Evolutionary conservation across 495 filamentous ascomycete species (phyloP).

Genomic region (Extremus antarcticus): DNA sequence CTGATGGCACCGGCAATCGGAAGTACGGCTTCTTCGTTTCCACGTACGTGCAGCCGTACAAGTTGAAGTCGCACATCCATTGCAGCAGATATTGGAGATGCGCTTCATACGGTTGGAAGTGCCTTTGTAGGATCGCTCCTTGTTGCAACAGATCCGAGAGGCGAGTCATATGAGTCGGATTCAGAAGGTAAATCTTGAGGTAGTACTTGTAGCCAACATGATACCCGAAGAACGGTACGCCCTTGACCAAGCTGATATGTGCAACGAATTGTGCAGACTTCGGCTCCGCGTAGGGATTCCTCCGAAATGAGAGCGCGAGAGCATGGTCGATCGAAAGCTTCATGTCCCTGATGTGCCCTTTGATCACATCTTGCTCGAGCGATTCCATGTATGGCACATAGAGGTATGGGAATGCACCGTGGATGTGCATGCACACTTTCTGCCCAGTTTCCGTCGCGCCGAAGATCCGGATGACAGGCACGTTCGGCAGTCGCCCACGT

Average conservation of each 20-base stretch:
- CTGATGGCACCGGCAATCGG: conserved; percentile 62
- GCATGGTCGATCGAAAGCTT: conserved; percentile 79
- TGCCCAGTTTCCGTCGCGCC: conserved; percentile 92
- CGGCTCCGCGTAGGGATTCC: conserved; percentile 52
- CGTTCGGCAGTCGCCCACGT: conserved; percentile 49
- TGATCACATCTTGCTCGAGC: conserved; percentile 53
- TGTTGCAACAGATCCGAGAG: conserved; percentile 76
- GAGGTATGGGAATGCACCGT: conserved; percentile 90
- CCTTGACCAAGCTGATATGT: conserved; percentile 83
- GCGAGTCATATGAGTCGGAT: conserved; percentile 68
- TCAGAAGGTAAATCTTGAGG: conserved; percentile 87
- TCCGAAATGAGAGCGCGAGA: conserved; percentile 66
- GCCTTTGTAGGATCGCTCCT: conserved; percentile 69
- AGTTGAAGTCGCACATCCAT: conserved; percentile 96
- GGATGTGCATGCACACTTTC: conserved; percentile 91
- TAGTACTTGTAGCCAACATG: conserved; percentile 85
- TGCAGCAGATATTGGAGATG: conserved; percentile 85
- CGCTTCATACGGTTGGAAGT: conserved; percentile 84
- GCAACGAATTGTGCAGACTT: conserved; percentile 57
- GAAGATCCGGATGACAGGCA: conserved; percentile 85
- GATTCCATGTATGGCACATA: conserved; percentile 77
- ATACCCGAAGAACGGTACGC: conserved; percentile 89
- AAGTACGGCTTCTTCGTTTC: conserved; percentile 58
- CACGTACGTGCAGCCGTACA: conserved; percentile 87
- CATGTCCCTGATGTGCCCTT: conserved; percentile 57